Base-by-base conservation (phyloP, 768 basidiomycete species). In the Mycena albidolilacea region DNA sequence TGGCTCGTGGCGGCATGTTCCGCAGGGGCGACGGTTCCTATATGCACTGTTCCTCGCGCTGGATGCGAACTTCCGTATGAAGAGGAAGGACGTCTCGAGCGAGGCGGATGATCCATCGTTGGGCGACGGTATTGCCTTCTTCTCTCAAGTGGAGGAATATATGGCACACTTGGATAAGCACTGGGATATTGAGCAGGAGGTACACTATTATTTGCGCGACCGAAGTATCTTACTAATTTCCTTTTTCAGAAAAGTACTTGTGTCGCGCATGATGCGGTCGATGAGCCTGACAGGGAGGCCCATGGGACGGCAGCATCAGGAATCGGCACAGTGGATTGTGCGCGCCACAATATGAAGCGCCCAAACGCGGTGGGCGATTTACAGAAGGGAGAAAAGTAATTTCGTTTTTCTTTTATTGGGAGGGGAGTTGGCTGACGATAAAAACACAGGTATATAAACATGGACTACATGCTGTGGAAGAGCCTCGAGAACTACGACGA, bases 391-490 rank as follows among this genome's bases (percentile, higher is more conserved):
- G 75, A 76, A 60, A 43, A 60, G 75, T 76, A 69, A n/a, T 7
- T 50, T 8, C n/a, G 2, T 19, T 5, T 6, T n/a, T 30, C 1
- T 12, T 46, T 3, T n/a, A 50, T 9, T 1, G 7, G 15, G 19
- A n/a, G 3, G 30, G 4, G 7, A 46, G 7, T 30, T 3, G n/a
- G 8, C 19, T 59, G 2, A 43, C 21, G 39, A 46, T 9, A 5
- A 2, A 11, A 17, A 5, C 1, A 30, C 23, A 70, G 69, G 9
- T 70, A 70, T 37, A 54, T 63, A 17, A 69, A 62, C n/a, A 63
- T 63, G 68, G 68, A 69, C 23, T 62, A 69, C 57, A 62, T 82
- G 41, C 70, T 80, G 21, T 75, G 78, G 19, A 74, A 67, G 10
- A 76, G 77, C 23, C 54, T 81, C 30, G 60, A 35, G 15, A 21